Evolutionary conservation across 495 filamentous ascomycete species (phyloP).

Genomic region (Xylaria intraflava): DNA sequence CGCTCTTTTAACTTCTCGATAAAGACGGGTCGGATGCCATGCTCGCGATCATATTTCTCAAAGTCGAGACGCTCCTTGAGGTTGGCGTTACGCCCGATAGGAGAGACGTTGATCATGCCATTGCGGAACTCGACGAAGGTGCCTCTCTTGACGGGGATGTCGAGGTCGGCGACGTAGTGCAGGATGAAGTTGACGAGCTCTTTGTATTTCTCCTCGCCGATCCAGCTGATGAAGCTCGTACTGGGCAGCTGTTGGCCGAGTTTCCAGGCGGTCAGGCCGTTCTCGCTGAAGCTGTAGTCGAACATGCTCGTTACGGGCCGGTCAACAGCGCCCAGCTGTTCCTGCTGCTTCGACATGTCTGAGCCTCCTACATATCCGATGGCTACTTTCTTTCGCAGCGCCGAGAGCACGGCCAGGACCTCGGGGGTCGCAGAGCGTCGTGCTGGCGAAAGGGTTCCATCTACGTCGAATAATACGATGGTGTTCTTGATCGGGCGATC

Average conservation of each 20-base stretch:
- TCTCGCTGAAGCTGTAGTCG: constrained; percentile 95
- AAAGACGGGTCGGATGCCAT: constrained; percentile 65
- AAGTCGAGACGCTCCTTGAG: constrained; percentile 73
- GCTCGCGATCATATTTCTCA: constrained; percentile 66
- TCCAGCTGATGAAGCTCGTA: constrained; percentile 82
- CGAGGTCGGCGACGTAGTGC: constrained; percentile 82
- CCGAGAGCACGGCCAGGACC: constrained; percentile 73
- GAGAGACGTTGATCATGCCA: constrained; percentile 93
- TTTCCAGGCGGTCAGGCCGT: constrained; percentile 87
- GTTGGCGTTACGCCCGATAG: constrained; percentile 86
- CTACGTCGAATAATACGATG: constrained; percentile 89
- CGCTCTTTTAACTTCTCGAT: constrained; percentile 68
- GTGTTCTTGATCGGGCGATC: constrained; percentile 82
- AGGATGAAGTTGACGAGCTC: constrained; percentile 76
- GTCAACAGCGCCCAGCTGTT: constrained; percentile 67
- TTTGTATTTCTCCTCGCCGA: constrained; percentile 92
- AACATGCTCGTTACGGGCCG: constrained; percentile 72
- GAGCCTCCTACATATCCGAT: constrained; percentile 89
- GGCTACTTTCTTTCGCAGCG: constrained; percentile 78
- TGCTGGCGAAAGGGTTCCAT: constrained; percentile 76
- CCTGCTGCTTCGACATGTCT: constrained; percentile 87
- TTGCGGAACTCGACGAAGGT: constrained; percentile 97
- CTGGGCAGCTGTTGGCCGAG: constrained; percentile 63
- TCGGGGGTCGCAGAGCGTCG: constrained; percentile 63
- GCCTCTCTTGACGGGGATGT: constrained; percentile 83